phyloP scores from a whole-genome alignment of 768 basidiomycete genomes.

The Tylopilus rubrobrunneus region DNA sequence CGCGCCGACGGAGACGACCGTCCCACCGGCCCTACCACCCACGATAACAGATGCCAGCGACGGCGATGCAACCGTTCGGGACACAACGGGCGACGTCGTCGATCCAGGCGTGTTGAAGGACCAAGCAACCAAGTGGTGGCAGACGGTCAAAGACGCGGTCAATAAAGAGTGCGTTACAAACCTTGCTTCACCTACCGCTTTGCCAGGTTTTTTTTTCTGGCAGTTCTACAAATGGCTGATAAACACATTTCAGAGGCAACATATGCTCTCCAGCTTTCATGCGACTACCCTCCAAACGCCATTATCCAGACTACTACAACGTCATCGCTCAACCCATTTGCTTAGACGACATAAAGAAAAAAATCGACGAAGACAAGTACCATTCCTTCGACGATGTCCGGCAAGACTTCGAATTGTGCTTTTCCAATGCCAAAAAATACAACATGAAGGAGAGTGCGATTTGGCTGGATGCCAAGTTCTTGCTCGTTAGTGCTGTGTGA shows the following conservation, averaged over 20 bases:
- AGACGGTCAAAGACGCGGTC: constrained; percentile 75
- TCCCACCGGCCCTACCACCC: constrained; percentile 28
- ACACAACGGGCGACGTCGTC: constrained; percentile 19
- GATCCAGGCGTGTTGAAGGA: constrained; percentile 46
- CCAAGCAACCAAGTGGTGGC: constrained; percentile 70
- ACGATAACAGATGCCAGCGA: constrained; percentile 30
- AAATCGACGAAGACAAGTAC: constrained; percentile 60
- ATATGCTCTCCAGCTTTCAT: constrained; percentile 62
- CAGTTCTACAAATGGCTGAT: constrained; percentile 30
- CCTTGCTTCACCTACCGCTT: constrained; percentile 33
- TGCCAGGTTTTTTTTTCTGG: constrained; percentile 43
- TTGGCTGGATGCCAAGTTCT: constrained; percentile 75
- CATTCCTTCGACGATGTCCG: constrained; percentile 61
- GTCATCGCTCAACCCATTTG: constrained; percentile 80
- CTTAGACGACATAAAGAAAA: constrained; percentile 83
- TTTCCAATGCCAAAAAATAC: constrained; percentile 78
- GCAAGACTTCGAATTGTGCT: constrained; percentile 72
- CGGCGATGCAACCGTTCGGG: constrained; percentile 18
- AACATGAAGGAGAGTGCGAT: constrained; percentile 78
- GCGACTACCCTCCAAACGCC: constrained; percentile 63
- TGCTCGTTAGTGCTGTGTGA: constrained; percentile 53
- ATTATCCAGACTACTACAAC: constrained; percentile 84
- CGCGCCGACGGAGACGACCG: constrained; percentile 38
- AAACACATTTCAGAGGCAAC: constrained; percentile 50
- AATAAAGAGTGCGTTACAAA: constrained; percentile 81